These are phyloP conservation scores for Scleroderma bovista DNA, from an alignment of 768 basidiomycete genomes.

Conservation along the genomic window DNA sequence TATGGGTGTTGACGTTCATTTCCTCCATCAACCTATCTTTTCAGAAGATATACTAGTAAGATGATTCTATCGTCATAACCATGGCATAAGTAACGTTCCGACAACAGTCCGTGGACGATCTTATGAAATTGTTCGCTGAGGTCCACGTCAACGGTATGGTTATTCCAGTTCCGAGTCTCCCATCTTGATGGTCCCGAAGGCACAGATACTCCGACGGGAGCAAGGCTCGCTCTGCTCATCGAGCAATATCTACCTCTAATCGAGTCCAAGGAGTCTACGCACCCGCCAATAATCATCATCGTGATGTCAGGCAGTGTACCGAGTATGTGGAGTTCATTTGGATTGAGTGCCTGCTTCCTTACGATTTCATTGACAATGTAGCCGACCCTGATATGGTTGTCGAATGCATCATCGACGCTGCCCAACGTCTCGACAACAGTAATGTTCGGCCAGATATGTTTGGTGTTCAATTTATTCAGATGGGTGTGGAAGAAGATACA, in stretches of 20 bases:
- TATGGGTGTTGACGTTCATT: slow-evolving; percentile 39
- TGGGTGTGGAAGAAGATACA: slow-evolving; percentile 35
- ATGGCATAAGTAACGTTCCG: too few relatives aligned
- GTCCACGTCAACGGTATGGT: slow-evolving; percentile 20
- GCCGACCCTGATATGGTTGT: slow-evolving; percentile 24
- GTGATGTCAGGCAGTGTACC: slow-evolving; percentile 38
- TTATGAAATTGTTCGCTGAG: slow-evolving; percentile 21
- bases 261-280: slow-evolving; percentile 21
- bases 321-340: slow-evolving; percentile 27
- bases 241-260: slow-evolving; percentile 30
- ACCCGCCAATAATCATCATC: slow-evolving; percentile 32
- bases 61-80: too few relatives aligned
- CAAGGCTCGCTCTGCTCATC: slow-evolving; percentile 33
- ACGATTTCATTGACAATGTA: slow-evolving; percentile 1
- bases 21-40: slow-evolving; percentile 39
- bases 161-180: not conserved
- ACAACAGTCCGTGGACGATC: slow-evolving; percentile 17
- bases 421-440: slow-evolving; percentile 34
- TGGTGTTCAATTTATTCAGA: slow-evolving; percentile 44
- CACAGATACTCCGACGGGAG: slow-evolving; percentile 35
- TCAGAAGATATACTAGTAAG: too few relatives aligned
- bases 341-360: not conserved
- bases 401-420: slow-evolving; percentile 30
- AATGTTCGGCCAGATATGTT: slow-evolving; percentile 33
- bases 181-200: slow-evolving; percentile 6